phyloP scores from a whole-genome alignment of 169 alveolate species.

The Plasmodium berghei region DNA sequence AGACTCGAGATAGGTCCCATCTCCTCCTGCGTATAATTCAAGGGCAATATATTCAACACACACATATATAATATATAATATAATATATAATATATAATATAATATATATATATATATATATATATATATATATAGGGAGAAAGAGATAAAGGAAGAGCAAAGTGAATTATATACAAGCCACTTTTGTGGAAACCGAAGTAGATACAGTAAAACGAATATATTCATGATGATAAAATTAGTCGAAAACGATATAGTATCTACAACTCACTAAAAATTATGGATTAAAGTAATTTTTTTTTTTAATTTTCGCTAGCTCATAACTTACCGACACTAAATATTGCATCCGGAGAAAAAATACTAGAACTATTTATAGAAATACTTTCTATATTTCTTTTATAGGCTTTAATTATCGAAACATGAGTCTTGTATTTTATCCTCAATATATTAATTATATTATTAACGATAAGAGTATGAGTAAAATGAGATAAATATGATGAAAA shows the following conservation, averaged over 20 bases:
- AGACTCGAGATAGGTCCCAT: conserved; percentile 64
- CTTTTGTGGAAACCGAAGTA: not conserved
- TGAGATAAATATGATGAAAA: conserved; percentile 54
- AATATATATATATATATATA: not conserved
- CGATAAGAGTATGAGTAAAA: conserved; percentile 71
- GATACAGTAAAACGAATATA: not conserved
- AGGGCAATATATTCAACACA: not conserved
- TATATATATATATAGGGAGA: not conserved
- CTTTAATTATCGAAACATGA: conserved; percentile 53
- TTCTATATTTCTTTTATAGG: conserved; percentile 60
- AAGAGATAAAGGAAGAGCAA: not conserved
- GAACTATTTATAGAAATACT: conserved; percentile 48
- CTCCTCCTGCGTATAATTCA: conserved; percentile 27
- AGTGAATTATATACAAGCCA: not conserved
- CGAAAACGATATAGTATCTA: no score
- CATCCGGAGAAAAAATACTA: conserved; percentile 66
- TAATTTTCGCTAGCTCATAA: not conserved
- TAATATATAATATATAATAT: not conserved
- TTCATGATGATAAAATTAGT: not conserved
- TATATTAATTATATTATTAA: conserved; percentile 37
- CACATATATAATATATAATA: not conserved
- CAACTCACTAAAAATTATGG: no score
- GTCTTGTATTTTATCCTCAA: conserved; percentile 36
- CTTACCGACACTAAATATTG: conserved; percentile 70
- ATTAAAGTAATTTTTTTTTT: no score